Evolutionary conservation across 2,329 filamentous ascomycete genomes (phyloP), one percentile per base, ranked within the genome.

Genomic region (Penicillium nordicum): DNA sequence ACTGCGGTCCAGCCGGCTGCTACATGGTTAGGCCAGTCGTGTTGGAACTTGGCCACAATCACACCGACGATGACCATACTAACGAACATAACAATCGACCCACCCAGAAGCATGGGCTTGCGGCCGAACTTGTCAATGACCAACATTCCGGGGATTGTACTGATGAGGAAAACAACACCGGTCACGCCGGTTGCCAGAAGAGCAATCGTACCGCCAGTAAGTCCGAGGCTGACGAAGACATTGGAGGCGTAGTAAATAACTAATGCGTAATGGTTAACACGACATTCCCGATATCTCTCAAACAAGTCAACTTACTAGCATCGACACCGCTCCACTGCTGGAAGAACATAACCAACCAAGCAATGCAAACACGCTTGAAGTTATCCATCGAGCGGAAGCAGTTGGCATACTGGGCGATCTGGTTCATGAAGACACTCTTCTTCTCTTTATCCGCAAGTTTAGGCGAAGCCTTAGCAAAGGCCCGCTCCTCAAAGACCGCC

Each of bases 371-470:
- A 37, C 78, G 73, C 69, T 78, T 79, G 57, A 83, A 73, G 64
- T 82, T 81, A 57, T 82, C 79, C 74, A 68, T 74, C 9, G 75
- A 77, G 27, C 77, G 70, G 56, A 82, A 67, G 41, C 78, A 76
- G 53, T 79, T 77, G 54, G 70, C 72, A 58, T 83, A 83, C 57
- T 82, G 79, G 0, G 80, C 79, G 46, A 82, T 69, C 63, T 83
- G 75, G 23, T 76, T 64, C 61, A 66, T 65, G 64, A 75, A 76
- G 0, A 79, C 68, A 56, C 74, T 81, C 36, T 74, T 71, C 53
- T 74, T 69, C 54, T 69, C 65, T 9, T 58, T 60, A 44, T 69
- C 67, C 1, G 65, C 66, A 34, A 68, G 53, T 25, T 76, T 73
- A 1, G 79, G 79, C 54, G 80, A 81, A 34, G 73, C 74, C 52